Conservation (phyloP, 176 grass and related monocot genomes). For the Otatea glauca region DNA sequence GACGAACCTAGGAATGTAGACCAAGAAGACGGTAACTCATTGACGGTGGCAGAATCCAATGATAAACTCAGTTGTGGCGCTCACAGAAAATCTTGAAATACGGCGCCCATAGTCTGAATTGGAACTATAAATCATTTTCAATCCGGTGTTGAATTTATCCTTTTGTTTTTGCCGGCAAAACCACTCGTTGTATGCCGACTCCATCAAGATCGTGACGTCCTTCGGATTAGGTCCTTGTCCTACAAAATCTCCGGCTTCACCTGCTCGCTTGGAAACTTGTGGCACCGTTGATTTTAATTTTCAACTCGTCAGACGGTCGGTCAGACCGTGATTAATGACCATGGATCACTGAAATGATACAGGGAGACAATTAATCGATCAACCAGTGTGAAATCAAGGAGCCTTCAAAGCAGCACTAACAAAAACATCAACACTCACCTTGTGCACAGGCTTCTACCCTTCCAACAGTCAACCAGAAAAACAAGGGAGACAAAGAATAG, state of each 20-base stretch:
- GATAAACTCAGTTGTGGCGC: no score
- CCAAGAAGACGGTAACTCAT: no score
- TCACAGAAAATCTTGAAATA: no score
- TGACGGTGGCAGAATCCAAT: no score
- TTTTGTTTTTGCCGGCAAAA: not conserved
- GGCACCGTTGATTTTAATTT: not conserved
- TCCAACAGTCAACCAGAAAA: slow-evolving; percentile 22
- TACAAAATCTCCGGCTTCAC: not conserved
- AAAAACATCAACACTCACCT: not conserved
- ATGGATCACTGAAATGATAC: not conserved
- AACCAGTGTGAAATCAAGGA: slow-evolving; percentile 18
- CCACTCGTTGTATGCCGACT: not conserved
- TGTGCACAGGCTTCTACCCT: not conserved
- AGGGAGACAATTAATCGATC: not conserved
- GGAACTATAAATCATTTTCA: not conserved
- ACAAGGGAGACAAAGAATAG: slow-evolving; percentile 22
- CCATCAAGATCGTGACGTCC: not conserved
- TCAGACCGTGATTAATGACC: slow-evolving; percentile 32
- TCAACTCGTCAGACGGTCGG: slow-evolving; percentile 1
- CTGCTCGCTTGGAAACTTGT: not conserved
- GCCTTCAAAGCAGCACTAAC: not conserved
- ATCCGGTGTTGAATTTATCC: not conserved
- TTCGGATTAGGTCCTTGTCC: not conserved
- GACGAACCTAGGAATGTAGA: no score
- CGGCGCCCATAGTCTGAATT: no score